These are phyloP conservation scores for Globisporangium viniferum DNA, from an alignment of 352 stramenopile species.

Conservation along the genomic window DNA sequence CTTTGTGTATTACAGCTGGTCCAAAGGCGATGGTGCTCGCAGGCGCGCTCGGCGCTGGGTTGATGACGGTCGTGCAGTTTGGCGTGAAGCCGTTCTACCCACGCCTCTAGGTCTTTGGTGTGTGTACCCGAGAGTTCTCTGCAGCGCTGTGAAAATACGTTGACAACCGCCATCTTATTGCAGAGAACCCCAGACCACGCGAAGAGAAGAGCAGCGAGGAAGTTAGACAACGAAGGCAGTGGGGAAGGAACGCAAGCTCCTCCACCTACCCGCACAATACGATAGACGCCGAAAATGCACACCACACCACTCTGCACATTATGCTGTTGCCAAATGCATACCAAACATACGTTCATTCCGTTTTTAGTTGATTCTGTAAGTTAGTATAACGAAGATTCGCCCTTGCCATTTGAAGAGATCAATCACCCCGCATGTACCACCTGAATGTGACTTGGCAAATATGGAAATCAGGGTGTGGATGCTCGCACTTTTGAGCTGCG, in stretches of 20 bases:
- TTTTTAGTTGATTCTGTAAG: constrained; percentile 7
- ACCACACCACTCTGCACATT: not conserved
- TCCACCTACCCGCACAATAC: constrained; percentile 1
- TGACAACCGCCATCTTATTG: not conserved
- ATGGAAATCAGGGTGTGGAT: no score
- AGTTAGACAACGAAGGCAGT: not conserved
- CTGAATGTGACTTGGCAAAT: no score
- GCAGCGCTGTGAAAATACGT: constrained; percentile 6
- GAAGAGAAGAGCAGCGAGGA: not conserved
- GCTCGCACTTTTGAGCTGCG: no score
- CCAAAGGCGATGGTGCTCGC: constrained; percentile 83
- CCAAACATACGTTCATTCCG: not conserved
- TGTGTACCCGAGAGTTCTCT: not conserved
- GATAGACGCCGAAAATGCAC: constrained; percentile 16
- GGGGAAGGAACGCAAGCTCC: not conserved
- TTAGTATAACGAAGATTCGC: constrained; percentile 8
- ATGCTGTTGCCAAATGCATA: constrained; percentile 1
- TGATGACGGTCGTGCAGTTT: constrained; percentile 86
- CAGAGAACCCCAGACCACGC: not conserved
- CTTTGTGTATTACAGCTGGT: constrained; percentile 27
- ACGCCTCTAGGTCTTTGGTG: constrained; percentile 48
- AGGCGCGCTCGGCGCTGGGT: constrained; percentile 66
- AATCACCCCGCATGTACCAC: no score
- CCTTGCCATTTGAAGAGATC: not conserved
- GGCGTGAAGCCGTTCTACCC: constrained; percentile 84